Evolutionary conservation across 228 moss, liverwort and hornwort genomes (phyloP).

Genomic region (Sphagnum fallax): DNA sequence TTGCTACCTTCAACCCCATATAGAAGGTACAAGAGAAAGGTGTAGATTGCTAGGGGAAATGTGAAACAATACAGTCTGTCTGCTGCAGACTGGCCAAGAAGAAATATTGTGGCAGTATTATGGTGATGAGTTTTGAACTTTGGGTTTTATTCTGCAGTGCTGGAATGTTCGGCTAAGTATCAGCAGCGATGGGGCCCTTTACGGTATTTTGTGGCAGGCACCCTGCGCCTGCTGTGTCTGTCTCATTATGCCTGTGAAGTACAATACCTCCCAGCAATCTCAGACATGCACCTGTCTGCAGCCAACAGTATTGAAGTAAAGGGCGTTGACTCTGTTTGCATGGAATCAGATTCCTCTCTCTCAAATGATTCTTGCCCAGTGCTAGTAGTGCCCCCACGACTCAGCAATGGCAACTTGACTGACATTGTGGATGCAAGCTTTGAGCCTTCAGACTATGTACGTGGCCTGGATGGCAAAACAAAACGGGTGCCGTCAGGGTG

Average conservation of each 20-base stretch:
- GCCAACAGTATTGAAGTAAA: conserved; percentile 9
- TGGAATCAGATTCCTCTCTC: conserved; percentile 5
- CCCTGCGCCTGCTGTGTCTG: conserved; percentile 47
- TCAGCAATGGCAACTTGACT: conserved; percentile 11
- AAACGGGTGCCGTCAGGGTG: conserved; percentile 39
- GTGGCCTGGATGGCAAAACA: conserved; percentile 55
- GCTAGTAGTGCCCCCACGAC: conserved; percentile 7
- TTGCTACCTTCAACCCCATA: no score
- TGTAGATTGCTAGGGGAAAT: no score
- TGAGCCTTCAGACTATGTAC: conserved; percentile 55
- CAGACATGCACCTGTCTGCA: conserved; percentile 8
- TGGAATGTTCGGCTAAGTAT: conserved; percentile 58
- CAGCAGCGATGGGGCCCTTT: conserved; percentile 64
- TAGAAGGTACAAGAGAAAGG: no score
- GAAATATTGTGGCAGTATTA: no score
- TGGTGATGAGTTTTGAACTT: no score
- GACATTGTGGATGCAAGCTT: conserved; percentile 31
- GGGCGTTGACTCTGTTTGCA: neutral
- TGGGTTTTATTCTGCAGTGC: conserved; percentile 20
- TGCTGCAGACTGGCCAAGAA: no score
- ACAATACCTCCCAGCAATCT: conserved; percentile 32
- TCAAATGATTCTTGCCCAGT: conserved; percentile 3
- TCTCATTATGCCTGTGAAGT: conserved; percentile 60
- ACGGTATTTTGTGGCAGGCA: conserved; percentile 65
- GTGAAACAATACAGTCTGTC: no score